These are phyloP conservation scores for Ceratobasidium sp. DNA, from an alignment of 1,284 basidiomycete species.

Conservation along the genomic window DNA sequence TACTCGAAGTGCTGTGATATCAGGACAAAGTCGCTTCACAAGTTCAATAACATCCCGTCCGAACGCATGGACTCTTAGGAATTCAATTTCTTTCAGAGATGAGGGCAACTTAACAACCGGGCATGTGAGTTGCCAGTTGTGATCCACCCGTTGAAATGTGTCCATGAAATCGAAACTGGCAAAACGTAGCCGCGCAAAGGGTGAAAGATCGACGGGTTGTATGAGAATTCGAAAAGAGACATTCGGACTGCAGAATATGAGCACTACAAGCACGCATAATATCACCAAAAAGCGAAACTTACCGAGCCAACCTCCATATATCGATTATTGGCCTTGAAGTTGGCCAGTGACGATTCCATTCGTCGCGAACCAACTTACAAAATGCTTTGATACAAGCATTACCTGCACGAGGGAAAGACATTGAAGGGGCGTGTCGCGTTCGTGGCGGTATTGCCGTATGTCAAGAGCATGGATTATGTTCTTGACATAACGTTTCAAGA, in stretches of 20 bases:
- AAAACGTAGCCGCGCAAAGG: background rate
- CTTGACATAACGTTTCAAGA: background rate
- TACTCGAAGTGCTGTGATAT: background rate
- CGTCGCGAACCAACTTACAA: background rate
- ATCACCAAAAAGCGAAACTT: too few species aligned
- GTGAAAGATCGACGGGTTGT: background rate
- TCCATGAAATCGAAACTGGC: background rate
- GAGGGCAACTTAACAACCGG: background rate
- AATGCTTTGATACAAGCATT: background rate
- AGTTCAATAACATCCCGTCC: background rate
- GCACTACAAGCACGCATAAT: too few species aligned
- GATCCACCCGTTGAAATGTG: background rate
- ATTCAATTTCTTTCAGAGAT: slow-evolving; percentile 6
- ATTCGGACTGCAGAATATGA: background rate
- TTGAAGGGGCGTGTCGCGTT: too few species aligned
- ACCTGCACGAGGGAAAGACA: background rate
- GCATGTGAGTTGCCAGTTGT: background rate
- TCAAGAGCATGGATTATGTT: background rate
- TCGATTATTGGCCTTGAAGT: background rate
- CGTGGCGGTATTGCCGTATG: background rate
- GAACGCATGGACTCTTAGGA: background rate
- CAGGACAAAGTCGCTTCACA: background rate
- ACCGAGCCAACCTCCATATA: background rate
- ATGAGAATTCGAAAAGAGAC: background rate
- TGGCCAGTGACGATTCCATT: background rate